Evolutionary conservation across 176 grass and related monocot species (phyloP), one percentile per base, ranked within the genome.

Genomic region (Cenchrus purpureus): DNA sequence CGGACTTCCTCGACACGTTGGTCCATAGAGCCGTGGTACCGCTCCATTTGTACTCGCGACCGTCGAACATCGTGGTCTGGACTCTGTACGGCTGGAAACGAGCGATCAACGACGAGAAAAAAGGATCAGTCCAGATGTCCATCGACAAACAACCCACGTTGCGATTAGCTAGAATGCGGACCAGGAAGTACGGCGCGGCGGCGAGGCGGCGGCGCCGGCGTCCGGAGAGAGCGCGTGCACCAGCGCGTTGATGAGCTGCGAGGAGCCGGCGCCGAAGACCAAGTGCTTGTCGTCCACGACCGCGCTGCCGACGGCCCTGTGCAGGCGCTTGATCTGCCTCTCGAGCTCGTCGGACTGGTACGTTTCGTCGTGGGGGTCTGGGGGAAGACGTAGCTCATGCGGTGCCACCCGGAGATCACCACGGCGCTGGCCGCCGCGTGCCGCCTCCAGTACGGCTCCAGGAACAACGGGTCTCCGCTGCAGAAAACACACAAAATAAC

Each of bases 401-500:
- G 87, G 61, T 95, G 93, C 93, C 93, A 95, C 44, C 91, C 95
- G 10, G 93, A 90, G 14, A 98, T 2, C 7, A 98, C 76, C 49
- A 98, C 87, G 25, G 89, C 87, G 71, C 91, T 84, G 59, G 60
- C 68, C 8, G 77, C 82, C 22, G 91, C 87, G 53, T 98, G 95
- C n/a, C 31, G 87, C 80, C 64, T 74, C 95, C 95, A 93, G 80
- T 92, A 95, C 3, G 95, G 91, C 85, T 95, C 91, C 87, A 98
- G 49, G 79, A 98, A 98, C 82, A 95, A 17, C 15, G 91, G 93
- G 89, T 93, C 73, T 17, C 85, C 91, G 29, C 95, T 95, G 82
- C 56, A 48, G 25, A 12, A 55, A 2, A 1, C 1, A 45, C 31
- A 32, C 31, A 32, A 32, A 32, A 32, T 32, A 32, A 32, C 31